Evolutionary conservation across 441 rosid genomes (phyloP).

Genomic region (Heliophila coronopifolia): DNA sequence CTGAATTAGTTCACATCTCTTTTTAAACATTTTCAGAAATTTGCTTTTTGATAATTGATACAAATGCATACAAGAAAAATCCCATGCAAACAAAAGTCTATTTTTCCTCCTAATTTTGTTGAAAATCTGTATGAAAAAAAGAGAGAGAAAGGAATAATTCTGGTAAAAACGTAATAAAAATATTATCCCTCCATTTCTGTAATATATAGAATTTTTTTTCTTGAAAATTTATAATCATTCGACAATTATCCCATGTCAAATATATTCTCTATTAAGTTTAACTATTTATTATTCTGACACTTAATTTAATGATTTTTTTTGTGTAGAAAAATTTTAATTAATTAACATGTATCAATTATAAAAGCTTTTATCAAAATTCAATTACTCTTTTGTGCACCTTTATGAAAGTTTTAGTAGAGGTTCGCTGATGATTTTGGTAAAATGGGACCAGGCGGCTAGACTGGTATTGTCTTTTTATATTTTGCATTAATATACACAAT

Average conservation of each 20-base stretch:
- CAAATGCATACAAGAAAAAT: not conserved
- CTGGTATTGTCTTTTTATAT: not conserved
- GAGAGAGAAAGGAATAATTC: too few relatives aligned
- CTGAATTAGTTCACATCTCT: not conserved
- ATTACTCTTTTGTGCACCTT: constrained; percentile 2
- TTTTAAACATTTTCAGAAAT: not conserved
- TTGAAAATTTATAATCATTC: not conserved
- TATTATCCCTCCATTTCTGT: too few relatives aligned
- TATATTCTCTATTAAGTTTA: not conserved
- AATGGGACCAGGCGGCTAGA: constrained; percentile 17
- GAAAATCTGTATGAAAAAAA: too few relatives aligned
- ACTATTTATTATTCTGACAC: not conserved
- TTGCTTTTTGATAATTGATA: not conserved
- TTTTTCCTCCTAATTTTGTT: not conserved
- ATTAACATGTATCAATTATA: not conserved
- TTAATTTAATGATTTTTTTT: too few relatives aligned
- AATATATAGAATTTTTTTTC: too few relatives aligned
- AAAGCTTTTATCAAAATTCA: too few relatives aligned
- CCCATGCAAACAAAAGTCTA: constrained; percentile 8
- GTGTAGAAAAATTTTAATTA: too few relatives aligned
- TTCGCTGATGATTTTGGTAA: not conserved
- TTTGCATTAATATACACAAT: too few relatives aligned
- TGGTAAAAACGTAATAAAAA: too few relatives aligned
- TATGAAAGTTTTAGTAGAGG: not conserved
- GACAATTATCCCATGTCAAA: not conserved